Evolutionary conservation across 176 grass and related monocot genomes (phyloP).

Genomic region (Bolboschoenus planiculmis): DNA sequence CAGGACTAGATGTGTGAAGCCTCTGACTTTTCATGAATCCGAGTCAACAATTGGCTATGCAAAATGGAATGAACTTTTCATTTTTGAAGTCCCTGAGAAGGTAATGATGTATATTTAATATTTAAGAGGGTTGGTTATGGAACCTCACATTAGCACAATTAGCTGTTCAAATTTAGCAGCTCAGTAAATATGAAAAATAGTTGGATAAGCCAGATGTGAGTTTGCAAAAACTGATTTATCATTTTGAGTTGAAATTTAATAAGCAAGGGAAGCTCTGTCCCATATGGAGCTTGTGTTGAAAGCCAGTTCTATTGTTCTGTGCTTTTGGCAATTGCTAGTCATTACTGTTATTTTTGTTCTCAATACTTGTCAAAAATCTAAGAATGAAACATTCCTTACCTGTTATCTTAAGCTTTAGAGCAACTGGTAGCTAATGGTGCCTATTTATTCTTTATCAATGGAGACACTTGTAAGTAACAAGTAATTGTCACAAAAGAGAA

Average conservation of each 20-base stretch:
- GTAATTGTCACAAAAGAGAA: not conserved
- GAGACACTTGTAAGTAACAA: not conserved
- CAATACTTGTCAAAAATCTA: not conserved
- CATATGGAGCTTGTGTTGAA: not conserved
- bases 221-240: not conserved
- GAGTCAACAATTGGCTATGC: conserved; percentile 37
- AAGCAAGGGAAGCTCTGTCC: not conserved
- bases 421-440: not conserved
- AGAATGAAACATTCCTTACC: not conserved
- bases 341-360: not conserved
- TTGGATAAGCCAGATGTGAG: not conserved
- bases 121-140: not conserved
- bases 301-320: not conserved
- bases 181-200: not conserved
- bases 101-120: conserved; percentile 13
- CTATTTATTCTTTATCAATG: not conserved
- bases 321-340: not conserved
- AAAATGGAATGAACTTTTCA: conserved; percentile 98
- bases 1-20: conserved; percentile 91
- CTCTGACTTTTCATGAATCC: conserved; percentile 31
- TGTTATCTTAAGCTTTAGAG: not conserved
- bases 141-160: not conserved
- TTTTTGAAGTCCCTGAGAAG: conserved; percentile 99
- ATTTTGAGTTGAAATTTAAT: not conserved
- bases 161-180: not conserved